These are phyloP conservation scores for Tolypocladium amazonense DNA, from an alignment of 2,329 filamentous ascomycete genomes.

Conservation along the genomic window DNA sequence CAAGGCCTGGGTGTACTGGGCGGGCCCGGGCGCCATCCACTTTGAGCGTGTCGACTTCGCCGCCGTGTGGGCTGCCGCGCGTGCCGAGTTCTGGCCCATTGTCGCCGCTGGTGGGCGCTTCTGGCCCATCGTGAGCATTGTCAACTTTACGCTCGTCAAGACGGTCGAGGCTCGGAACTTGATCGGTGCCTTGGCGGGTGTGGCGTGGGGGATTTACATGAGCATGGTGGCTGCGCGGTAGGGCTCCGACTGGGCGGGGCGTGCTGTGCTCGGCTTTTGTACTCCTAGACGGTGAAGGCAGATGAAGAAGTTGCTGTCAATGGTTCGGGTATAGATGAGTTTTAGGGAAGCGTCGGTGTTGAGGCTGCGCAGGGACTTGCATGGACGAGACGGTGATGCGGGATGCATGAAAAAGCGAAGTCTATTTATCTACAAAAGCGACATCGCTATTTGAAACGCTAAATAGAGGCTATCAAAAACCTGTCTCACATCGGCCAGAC, in stretches of 20 bases:
- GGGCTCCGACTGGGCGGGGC: not conserved
- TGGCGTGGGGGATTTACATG: slow-evolving; percentile 67
- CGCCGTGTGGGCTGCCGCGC: slow-evolving; percentile 30
- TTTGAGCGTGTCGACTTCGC: slow-evolving; percentile 33
- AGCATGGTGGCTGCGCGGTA: slow-evolving; percentile 44
- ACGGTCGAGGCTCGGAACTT: slow-evolving; percentile 62
- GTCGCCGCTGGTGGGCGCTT: slow-evolving; percentile 57
- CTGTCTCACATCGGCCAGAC: not conserved
- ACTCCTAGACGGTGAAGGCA: not conserved
- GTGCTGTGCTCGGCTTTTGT: not conserved
- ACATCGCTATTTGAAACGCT: not conserved
- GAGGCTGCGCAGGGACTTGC: not conserved
- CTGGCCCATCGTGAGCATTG: slow-evolving; percentile 59
- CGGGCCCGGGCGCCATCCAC: slow-evolving; percentile 29
- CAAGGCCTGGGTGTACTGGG: slow-evolving; percentile 22
- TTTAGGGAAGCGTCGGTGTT: not conserved
- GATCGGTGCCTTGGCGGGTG: slow-evolving; percentile 59
- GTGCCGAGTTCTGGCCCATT: slow-evolving; percentile 51
- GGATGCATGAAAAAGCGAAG: not conserved
- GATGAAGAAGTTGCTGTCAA: not conserved
- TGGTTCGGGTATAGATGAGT: not conserved
- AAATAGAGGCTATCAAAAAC: not conserved
- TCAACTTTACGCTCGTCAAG: slow-evolving; percentile 59
- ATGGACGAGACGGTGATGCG: not conserved
- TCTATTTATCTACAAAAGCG: not conserved